Conservation (phyloP, 2,329 filamentous ascomycete genomes). For the Colletotrichum aenigma region DNA sequence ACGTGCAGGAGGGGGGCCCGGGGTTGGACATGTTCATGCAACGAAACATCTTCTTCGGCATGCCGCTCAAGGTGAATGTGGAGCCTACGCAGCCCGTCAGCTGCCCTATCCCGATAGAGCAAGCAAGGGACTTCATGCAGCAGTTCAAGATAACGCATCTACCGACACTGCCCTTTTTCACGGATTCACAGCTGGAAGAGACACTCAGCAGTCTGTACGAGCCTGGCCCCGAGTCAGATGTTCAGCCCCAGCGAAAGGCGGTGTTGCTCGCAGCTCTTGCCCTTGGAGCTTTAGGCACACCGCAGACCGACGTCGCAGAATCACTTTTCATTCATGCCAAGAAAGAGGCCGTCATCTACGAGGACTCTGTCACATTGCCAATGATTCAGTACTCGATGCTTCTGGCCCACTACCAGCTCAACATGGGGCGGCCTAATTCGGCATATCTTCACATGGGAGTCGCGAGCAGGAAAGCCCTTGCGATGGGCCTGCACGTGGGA, state of each 20-base stretch:
- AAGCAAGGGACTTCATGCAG: constrained; percentile 22
- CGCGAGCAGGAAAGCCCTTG: constrained; percentile 30
- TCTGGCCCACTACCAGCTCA: constrained; percentile 28
- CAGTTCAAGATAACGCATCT: constrained; percentile 22
- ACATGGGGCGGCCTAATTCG: constrained; percentile 32
- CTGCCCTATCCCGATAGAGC: constrained; percentile 14
- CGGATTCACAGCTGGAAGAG: constrained; percentile 23
- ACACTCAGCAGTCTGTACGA: constrained; percentile 23
- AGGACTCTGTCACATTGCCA: constrained; percentile 32
- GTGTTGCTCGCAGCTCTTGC: constrained; percentile 27
- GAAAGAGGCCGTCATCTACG: constrained; percentile 26
- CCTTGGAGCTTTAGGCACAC: constrained; percentile 27
- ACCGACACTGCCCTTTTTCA: constrained; percentile 24
- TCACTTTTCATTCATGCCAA: constrained; percentile 28
- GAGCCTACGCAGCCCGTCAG: constrained; percentile 1
- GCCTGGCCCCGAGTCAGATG: not conserved
- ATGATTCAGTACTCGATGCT: constrained; percentile 33
- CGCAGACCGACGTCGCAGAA: constrained; percentile 27
- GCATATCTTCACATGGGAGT: constrained; percentile 30
- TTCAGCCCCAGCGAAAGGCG: constrained; percentile 26
- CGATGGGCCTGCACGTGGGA: constrained; percentile 31
- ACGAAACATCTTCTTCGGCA: constrained; percentile 33
- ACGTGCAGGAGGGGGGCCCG: constrained; percentile 27
- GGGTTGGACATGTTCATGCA: constrained; percentile 33
- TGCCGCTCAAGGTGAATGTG: constrained; percentile 23